Base-by-base conservation (phyloP, 1,284 basidiomycete species). In the Kwoniella shivajii region DNA sequence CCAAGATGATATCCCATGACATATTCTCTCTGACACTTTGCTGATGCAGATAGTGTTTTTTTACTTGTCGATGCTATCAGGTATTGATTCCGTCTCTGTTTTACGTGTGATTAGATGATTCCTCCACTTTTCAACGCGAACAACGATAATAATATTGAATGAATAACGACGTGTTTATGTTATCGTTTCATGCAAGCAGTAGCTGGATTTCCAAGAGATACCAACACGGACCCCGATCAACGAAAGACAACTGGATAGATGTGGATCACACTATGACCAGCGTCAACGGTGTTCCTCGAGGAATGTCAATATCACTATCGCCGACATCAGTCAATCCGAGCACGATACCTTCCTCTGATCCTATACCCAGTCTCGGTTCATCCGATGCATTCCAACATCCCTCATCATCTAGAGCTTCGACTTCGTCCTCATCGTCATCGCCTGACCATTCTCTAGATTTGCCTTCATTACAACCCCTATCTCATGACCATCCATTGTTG, bases 401-500 rank as follows among this genome's bases (percentile, higher is more conserved):
- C 13, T 44, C 43, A 3, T 53, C 51, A 13, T 42, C 50, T 1
- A 43, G 57, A 18, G 30, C 34, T 16, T 55, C 56, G 4, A 47
- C 56, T 2, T 58, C 56, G 10, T 55, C 56, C 26, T 56, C 67
- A 6, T 48, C 63, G 4, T 56, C 64, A n/a, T 59, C 63, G 5
- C 46, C 65, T 11, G 53, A 48, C 6, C 63, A 56, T 37, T 74
- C 73, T 4, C 66, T 75, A 18, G 83, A 87, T 65, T 82, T 95
- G 16, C 91, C 91, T 6, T 82, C 85, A 50, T 85, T 87, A 69
- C 77, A 85, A 9, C 89, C 92, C 30, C 82, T 95, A 43, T 88
- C 89, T 2, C 92, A 92, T 68, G 77, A 84, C 64, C 88, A 94
- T 72, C 81, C 85, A 6, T 84, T 88, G 61, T 82, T 96, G 29